Base-by-base conservation (phyloP, 768 basidiomycete genomes). In the Mycena pura region DNA sequence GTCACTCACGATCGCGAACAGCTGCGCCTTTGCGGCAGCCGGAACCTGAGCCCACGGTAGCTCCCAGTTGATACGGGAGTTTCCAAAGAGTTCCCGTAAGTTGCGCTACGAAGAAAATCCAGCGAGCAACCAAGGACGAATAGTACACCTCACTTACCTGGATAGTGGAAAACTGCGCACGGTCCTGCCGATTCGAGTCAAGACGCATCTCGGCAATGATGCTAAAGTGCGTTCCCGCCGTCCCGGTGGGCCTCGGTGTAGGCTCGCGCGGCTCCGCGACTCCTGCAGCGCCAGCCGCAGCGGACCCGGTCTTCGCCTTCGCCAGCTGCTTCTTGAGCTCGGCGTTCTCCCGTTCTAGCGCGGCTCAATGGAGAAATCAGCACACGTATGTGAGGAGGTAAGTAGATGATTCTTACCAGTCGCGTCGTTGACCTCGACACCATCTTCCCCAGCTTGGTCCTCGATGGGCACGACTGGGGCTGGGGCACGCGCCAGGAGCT, bases 51-150 rank as follows among this genome's bases (percentile, higher is more conserved):
- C 25, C 65, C 65, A 66, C n/a, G 34, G 41, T 3, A 6, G 39
- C 24, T 63, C 62, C 62, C 65, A 66, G 13, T 62, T 39, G 29
- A 66, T 27, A 1, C 57, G 13, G 2, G 57, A 34, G 4, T 52
- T 31, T 9, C 50, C 32, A 3, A 39, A 31, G 5, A 66, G 57
- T 25, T 66, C 65, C 6, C 48, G 47, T 13, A 60, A 1, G 32
- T 54, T 29, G 10, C 65, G 27, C 62, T 65, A 14, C 5, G 14
- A 24, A 6, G 10, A n/a, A n/a, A n/a, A n/a, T n/a, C n/a, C n/a
- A n/a, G n/a, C n/a, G n/a, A n/a, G n/a, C n/a, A n/a, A n/a, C n/a
- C n/a, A n/a, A 22, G 0, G 17, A 19, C 9, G 14, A 29, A 24
- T 19, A 43, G 25, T 22, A 43, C n/a, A 22, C 1, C 5, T 10